Evolutionary conservation across 306 rosid genomes (phyloP).

Genomic region (Neltuma alba): DNA sequence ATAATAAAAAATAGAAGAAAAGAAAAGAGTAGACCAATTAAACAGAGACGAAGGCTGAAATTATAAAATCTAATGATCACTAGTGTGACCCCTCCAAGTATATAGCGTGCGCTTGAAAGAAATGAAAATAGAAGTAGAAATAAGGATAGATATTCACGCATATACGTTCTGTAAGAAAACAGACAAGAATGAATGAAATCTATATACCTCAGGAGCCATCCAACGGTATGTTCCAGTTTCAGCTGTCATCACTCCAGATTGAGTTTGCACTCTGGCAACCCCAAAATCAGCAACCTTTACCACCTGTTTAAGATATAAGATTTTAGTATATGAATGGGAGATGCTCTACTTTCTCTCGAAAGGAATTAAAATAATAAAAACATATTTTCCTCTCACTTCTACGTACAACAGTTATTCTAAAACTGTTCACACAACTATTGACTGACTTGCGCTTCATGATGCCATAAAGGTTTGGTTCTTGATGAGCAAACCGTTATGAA

Average conservation of each 20-base stretch:
- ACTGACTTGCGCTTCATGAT: slow-evolving; percentile 18
- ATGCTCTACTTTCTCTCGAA: slow-evolving; percentile 15
- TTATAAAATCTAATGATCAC: slow-evolving; percentile 15
- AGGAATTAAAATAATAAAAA: background rate
- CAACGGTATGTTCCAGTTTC: slow-evolving; percentile 99
- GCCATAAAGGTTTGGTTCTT: slow-evolving; percentile 28
- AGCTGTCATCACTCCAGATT: slow-evolving; percentile 99
- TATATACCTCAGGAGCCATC: slow-evolving; percentile 99
- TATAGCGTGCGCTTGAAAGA: slow-evolving; percentile 1
- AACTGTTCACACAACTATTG: background rate
- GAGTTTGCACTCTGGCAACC: slow-evolving; percentile 96
- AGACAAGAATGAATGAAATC: slow-evolving; percentile 15
- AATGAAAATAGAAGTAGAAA: slow-evolving; percentile 20
- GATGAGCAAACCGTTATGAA: slow-evolving; percentile 14
- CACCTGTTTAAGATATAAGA: slow-evolving; percentile 56
- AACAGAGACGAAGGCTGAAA: background rate
- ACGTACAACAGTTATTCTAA: slow-evolving; percentile 21
- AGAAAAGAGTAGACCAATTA: background rate
- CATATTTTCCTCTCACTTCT: slow-evolving; percentile 21
- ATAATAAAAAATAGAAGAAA: background rate
- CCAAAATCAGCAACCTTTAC: slow-evolving; percentile 99
- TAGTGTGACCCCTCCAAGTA: background rate
- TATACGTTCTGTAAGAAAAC: slow-evolving; percentile 17
- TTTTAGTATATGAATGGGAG: slow-evolving; percentile 30
- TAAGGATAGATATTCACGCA: slow-evolving; percentile 5